Conservation (phyloP, 371 early-diverging fungal species). For the Coemansia sp. region DNA sequence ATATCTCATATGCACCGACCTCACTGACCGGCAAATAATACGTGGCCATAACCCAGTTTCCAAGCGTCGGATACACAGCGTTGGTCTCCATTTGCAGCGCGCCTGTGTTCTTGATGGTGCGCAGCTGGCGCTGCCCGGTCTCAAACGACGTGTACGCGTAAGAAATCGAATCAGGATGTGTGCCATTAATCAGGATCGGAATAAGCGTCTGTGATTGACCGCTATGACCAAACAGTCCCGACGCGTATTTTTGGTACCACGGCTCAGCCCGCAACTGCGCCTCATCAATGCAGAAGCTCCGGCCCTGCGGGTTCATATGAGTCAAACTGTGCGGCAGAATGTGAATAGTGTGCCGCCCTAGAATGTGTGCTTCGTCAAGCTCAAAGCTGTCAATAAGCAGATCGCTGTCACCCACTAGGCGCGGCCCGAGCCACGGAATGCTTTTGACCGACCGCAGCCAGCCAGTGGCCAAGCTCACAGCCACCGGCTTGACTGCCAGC, state of each 20-base stretch:
- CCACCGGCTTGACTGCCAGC: constrained; percentile 40
- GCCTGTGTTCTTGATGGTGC: constrained; percentile 27
- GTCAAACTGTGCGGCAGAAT: constrained; percentile 51
- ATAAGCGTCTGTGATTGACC: constrained; percentile 25
- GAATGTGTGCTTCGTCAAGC: constrained; percentile 49
- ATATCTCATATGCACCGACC: constrained; percentile 44
- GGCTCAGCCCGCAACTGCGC: constrained; percentile 10
- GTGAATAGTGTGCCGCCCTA: constrained; percentile 52
- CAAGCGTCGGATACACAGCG: constrained; percentile 37
- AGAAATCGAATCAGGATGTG: constrained; percentile 39
- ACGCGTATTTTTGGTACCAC: constrained; percentile 32
- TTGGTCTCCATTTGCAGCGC: constrained; percentile 28
- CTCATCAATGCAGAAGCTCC: constrained; percentile 37
- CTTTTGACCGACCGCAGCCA: constrained; percentile 39
- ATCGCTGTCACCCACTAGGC: constrained; percentile 48
- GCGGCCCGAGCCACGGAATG: constrained; percentile 38
- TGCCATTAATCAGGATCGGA: constrained; percentile 51
- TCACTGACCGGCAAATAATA: constrained; percentile 44
- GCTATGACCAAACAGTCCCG: constrained; percentile 12
- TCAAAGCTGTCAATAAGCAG: constrained; percentile 43
- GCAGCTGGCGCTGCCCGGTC: constrained; percentile 38
- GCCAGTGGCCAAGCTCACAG: constrained; percentile 34
- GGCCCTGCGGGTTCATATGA: constrained; percentile 46
- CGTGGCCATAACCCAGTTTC: constrained; percentile 44
- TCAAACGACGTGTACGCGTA: constrained; percentile 48